These are phyloP conservation scores for Spongispora temasekensis DNA, from an alignment of 1,284 basidiomycete genomes.

Conservation along the genomic window DNA sequence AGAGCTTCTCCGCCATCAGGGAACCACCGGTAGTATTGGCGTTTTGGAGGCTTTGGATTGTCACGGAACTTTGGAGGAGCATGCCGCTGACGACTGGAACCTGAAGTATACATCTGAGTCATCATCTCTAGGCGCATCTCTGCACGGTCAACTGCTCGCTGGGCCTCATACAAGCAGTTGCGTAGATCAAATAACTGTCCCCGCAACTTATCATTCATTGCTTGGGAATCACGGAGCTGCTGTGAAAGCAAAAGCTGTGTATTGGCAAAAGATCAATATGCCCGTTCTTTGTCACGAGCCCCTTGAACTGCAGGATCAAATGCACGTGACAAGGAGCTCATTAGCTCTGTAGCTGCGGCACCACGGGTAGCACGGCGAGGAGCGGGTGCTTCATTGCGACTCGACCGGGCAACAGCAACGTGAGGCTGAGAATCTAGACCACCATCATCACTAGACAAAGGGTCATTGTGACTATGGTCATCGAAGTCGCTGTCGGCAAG, in stretches of 20 bases:
- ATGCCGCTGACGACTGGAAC: not conserved
- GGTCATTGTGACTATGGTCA: not conserved
- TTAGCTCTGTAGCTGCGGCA: not conserved
- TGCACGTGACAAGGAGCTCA: not conserved
- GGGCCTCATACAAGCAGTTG: conserved; percentile 10
- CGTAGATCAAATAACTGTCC: conserved; percentile 5
- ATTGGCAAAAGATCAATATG: not conserved
- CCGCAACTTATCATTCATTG: conserved; percentile 1
- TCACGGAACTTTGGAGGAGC: not conserved
- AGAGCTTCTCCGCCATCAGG: conserved; percentile 5
- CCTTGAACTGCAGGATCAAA: not conserved
- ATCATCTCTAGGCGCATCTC: conserved; percentile 11
- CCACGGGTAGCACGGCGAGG: not conserved
- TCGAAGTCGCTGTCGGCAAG: conserved; percentile 29
- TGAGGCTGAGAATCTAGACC: not conserved
- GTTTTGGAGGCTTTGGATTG: not conserved
- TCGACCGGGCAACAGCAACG: not conserved
- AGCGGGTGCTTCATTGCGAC: not conserved
- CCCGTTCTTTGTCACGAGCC: not conserved
- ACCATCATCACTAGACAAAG: not conserved
- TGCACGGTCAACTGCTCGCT: conserved; percentile 5
- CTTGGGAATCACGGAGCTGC: conserved; percentile 20
- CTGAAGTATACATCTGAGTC: no score
- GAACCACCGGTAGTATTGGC: not conserved
- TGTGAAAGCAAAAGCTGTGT: conserved; percentile 1